phyloP scores from a whole-genome alignment of 1,139 yeast genomes.

The Hyphopichia khmerensis region DNA sequence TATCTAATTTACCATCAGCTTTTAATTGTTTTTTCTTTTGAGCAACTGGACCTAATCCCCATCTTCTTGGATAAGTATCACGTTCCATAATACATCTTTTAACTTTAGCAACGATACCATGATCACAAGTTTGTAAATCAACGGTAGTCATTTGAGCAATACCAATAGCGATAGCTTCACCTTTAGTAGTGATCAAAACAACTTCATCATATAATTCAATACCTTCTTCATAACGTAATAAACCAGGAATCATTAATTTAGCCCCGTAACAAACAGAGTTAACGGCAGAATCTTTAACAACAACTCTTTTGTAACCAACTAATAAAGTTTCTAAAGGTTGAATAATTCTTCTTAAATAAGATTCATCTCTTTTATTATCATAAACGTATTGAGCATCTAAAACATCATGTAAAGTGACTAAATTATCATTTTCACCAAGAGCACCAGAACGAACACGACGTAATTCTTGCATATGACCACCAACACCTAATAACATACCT shows the following conservation, averaged over 20 bases:
- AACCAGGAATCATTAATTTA: constrained; percentile 97
- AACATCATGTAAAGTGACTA: constrained; percentile 95
- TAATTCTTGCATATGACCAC: constrained; percentile 99
- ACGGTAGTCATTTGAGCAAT: constrained; percentile 99
- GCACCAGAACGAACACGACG: constrained; percentile 99
- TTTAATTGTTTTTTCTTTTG: constrained; percentile 97
- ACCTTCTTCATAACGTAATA: constrained; percentile 95
- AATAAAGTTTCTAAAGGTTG: constrained; percentile 93
- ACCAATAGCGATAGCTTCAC: constrained; percentile 99
- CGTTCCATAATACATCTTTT: constrained; percentile 99
- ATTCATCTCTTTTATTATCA: constrained; percentile 96
- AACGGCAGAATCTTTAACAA: constrained; percentile 97
- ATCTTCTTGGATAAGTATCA: constrained; percentile 98
- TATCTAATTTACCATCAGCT: constrained; percentile 96
- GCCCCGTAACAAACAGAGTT: constrained; percentile 99
- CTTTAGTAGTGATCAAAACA: constrained; percentile 96
- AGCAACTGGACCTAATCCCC: constrained; percentile 99
- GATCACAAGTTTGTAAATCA: constrained; percentile 94
- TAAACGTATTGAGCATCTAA: constrained; percentile 97
- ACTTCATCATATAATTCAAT: constrained; percentile 97
- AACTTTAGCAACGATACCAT: constrained; percentile 97
- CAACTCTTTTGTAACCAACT: constrained; percentile 94
- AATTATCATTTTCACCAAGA: constrained; percentile 80
- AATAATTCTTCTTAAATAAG: constrained; percentile 89
- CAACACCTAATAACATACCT: constrained; percentile 97